Percentiles rank a stretch among this genome's conserved stretches.
Conservation (phyloP, 192 early-diverging fungal genomes). For the Rhizophagus clarus region DNA sequence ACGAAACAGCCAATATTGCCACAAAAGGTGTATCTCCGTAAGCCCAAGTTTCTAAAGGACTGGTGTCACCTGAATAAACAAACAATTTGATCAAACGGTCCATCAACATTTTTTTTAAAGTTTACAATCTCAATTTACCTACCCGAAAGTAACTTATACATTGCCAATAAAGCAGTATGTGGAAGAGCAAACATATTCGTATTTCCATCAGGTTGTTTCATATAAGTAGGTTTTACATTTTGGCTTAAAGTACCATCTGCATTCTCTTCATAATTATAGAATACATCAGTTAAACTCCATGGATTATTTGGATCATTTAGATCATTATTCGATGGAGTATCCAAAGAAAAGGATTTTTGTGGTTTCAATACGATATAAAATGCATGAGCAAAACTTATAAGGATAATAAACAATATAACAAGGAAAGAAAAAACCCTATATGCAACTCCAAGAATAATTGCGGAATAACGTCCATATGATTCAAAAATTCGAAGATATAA, state of each 20-base stretch:
- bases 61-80: background rate
- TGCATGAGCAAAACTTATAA: slow-evolving; percentile 6
- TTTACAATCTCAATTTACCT: background rate
- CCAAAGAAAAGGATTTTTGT: background rate
- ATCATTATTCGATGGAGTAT: background rate
- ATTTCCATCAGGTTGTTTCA: background rate
- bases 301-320: slow-evolving; percentile 29
- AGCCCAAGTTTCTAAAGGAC: background rate
- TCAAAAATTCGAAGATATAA: background rate
- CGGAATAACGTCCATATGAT: slow-evolving; percentile 1
- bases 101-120: background rate
- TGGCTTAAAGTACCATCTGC: background rate
- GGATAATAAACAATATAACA: background rate
- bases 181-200: background rate
- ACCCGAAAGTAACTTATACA: background rate
- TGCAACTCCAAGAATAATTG: slow-evolving; percentile 7
- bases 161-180: background rate
- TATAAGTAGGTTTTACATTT: background rate
- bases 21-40: background rate
- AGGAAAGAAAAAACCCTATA: slow-evolving; percentile 12
- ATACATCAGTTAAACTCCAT: background rate
- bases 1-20: background rate
- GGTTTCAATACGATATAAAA: background rate
- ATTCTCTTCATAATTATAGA: too few relatives aligned
- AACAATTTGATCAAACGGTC: background rate